Evolutionary conservation across 1,284 basidiomycete genomes (phyloP).

Genomic region (Cerioporus squamosus): DNA sequence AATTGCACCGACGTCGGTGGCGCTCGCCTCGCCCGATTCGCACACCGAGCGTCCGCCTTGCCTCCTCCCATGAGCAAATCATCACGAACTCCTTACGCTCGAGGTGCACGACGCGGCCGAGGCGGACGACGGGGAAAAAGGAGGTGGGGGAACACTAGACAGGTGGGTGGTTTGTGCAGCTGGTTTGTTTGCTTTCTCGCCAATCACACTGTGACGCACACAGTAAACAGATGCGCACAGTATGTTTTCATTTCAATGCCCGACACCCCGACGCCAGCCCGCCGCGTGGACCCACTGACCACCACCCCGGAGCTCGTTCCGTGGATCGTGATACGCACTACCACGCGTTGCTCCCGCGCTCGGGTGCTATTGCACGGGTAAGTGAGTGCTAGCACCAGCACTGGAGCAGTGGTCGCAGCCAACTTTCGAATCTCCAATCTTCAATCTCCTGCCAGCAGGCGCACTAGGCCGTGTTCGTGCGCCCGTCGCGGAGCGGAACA

Average conservation of each 20-base stretch:
- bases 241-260: neutral
- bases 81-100: neutral
- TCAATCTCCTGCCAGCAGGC: too few species aligned
- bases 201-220: neutral
- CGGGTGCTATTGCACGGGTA: neutral
- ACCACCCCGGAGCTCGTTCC: neutral
- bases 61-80: neutral
- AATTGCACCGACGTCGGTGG: slow-evolving; percentile 1
- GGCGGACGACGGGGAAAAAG: neutral
- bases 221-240: neutral
- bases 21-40: neutral
- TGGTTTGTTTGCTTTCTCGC: neutral
- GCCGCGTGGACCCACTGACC: neutral
- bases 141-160: neutral
- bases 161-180: neutral
- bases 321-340: neutral
- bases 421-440: too few species aligned
- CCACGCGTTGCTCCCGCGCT: neutral
- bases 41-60: neutral
- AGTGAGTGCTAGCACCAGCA: too few species aligned
- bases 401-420: too few species aligned
- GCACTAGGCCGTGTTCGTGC: too few species aligned
- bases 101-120: neutral
- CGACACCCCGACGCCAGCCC: neutral
- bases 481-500: too few species aligned